Percentiles rank a stretch among this genome's conserved stretches.
Evolutionary conservation across 441 rosid species (phyloP).

Genomic region (Lepidium campestre): DNA sequence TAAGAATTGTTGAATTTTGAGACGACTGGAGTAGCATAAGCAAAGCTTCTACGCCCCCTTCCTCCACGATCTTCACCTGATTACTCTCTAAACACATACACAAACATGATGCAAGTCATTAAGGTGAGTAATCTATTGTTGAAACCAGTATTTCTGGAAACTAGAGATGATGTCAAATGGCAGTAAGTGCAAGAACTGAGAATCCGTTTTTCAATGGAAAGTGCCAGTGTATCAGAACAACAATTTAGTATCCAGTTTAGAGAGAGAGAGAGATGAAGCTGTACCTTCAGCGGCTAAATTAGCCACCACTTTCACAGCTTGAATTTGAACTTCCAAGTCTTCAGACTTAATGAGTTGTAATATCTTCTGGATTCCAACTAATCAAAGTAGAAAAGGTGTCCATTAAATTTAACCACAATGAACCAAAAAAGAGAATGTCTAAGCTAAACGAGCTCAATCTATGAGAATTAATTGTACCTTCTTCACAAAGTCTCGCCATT

Average conservation of each 20-base stretch:
- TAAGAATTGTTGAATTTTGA: slow-evolving; percentile 63
- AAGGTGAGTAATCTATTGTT: neutral
- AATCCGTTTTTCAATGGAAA: neutral
- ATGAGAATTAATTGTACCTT: slow-evolving; percentile 45
- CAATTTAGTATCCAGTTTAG: neutral
- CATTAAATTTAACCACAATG: neutral
- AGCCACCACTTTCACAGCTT: slow-evolving; percentile 89
- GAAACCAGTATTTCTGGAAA: neutral
- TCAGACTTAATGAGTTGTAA: slow-evolving; percentile 69
- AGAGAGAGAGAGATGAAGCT: slow-evolving; percentile 9
- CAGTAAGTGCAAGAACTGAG: neutral
- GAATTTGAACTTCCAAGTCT: slow-evolving; percentile 77
- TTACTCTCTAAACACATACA: slow-evolving; percentile 51
- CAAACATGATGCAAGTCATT: slow-evolving; percentile 12
- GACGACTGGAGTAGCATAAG: slow-evolving; percentile 66
- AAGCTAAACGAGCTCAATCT: neutral
- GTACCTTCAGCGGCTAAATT: slow-evolving; percentile 97
- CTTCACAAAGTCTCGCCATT: slow-evolving; percentile 92
- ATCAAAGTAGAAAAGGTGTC: slow-evolving; percentile 1
- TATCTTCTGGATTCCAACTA: slow-evolving; percentile 87
- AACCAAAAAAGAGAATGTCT: neutral
- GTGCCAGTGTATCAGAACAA: neutral
- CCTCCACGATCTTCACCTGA: slow-evolving; percentile 87
- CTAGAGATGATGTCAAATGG: neutral
- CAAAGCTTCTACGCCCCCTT: slow-evolving; percentile 86